phyloP scores from a whole-genome alignment of 768 basidiomycete species.

The Candolleomyces eurysporus region DNA sequence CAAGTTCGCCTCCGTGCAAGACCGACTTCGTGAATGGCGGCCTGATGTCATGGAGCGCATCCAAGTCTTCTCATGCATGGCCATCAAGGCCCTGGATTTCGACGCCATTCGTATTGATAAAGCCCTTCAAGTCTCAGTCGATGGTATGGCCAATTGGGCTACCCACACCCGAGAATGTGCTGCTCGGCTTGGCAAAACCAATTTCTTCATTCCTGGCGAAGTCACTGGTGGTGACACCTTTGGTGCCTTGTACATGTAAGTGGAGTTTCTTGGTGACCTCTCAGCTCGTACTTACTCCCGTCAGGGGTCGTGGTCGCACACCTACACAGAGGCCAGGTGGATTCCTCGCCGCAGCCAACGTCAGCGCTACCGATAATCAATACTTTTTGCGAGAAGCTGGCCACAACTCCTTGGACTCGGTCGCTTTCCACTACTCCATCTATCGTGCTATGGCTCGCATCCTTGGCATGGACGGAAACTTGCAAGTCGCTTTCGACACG shows the following conservation, averaged over 20 bases:
- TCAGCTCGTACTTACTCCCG: constrained; percentile 1
- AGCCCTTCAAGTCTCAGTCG: constrained; percentile 86
- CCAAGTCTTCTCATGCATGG: constrained; percentile 77
- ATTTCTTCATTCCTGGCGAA: constrained; percentile 91
- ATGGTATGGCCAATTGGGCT: constrained; percentile 77
- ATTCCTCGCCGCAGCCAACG: constrained; percentile 66
- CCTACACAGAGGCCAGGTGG: constrained; percentile 65
- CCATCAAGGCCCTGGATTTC: constrained; percentile 83
- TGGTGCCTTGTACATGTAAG: constrained; percentile 81
- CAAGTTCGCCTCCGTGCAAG: constrained; percentile 95
- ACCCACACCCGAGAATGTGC: constrained; percentile 75
- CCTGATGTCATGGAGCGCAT: constrained; percentile 77
- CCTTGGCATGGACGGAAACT: constrained; percentile 94
- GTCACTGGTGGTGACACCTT: constrained; percentile 94
- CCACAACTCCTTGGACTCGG: constrained; percentile 65
- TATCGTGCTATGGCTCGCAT: constrained; percentile 86
- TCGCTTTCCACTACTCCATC: constrained; percentile 93
- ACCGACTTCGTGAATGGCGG: constrained; percentile 92
- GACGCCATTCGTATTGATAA: constrained; percentile 97
- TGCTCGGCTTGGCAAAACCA: constrained; percentile 64
- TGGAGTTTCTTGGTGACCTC: constrained; percentile 12
- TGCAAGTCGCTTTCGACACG: constrained; percentile 86
- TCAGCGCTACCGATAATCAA: constrained; percentile 57
- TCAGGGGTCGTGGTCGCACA: constrained; percentile 86
- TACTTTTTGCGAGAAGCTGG: constrained; percentile 76